These are phyloP conservation scores for Chrysoporthe puriensis DNA, from an alignment of 2,329 filamentous ascomycete genomes.

Conservation along the genomic window DNA sequence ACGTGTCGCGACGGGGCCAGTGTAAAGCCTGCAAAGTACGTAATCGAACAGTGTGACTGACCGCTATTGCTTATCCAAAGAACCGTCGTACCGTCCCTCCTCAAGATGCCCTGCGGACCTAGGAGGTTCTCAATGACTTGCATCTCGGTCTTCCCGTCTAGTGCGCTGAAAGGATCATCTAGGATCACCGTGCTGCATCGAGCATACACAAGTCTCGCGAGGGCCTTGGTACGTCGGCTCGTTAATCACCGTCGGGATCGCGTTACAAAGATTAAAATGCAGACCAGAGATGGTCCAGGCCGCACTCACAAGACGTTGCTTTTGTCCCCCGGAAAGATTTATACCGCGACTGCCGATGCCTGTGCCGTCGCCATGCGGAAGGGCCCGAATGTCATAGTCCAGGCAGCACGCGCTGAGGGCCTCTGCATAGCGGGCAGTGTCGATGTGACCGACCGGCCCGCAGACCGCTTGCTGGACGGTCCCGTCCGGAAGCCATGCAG, in stretches of 20 bases:
- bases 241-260: constrained; percentile 23
- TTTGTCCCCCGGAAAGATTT: constrained; percentile 34
- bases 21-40: constrained; percentile 11
- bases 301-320: constrained; percentile 28
- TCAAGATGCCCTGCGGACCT: constrained; percentile 37
- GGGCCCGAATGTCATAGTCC: constrained; percentile 32
- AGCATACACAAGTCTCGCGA: constrained; percentile 42
- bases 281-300: neutral
- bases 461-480: constrained; percentile 40
- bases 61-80: constrained; percentile 38
- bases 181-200: constrained; percentile 37
- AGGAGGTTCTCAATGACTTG: constrained; percentile 38
- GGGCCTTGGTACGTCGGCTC: constrained; percentile 32
- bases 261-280: neutral
- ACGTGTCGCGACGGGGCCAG: constrained; percentile 2
- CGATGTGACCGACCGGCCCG: constrained; percentile 25
- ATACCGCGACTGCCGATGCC: constrained; percentile 33
- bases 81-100: constrained; percentile 36
- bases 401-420: constrained; percentile 36
- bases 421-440: constrained; percentile 38
- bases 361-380: constrained; percentile 33
- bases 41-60: constrained; percentile 29
- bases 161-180: constrained; percentile 43
- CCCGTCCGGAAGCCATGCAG: constrained; percentile 42
- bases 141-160: constrained; percentile 41